Evolutionary conservation across 2,329 filamentous ascomycete species (phyloP).

Genomic region (Nemania serpens): DNA sequence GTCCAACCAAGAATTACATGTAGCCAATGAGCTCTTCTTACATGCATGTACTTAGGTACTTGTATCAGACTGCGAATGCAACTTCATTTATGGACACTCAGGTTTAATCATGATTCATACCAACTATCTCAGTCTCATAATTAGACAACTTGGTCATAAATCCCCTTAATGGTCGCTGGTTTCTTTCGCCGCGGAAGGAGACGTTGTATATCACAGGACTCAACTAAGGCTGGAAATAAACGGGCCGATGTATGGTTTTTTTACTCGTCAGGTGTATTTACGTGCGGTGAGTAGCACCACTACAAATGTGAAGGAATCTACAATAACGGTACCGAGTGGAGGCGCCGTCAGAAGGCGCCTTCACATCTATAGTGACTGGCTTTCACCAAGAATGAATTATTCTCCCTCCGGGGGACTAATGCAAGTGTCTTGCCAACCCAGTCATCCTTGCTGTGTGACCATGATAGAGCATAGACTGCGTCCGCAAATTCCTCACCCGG

Average conservation of each 20-base stretch:
- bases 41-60: no score
- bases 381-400: conserved; percentile 35
- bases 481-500: conserved; percentile 15
- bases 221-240: not conserved
- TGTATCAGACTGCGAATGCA: no score
- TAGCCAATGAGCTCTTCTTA: no score
- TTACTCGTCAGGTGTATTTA: conserved; percentile 29
- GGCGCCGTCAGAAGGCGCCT: conserved; percentile 26
- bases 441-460: conserved; percentile 18
- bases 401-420: conserved; percentile 23
- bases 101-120: no score
- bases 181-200: no score
- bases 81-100: no score
- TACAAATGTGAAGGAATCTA: conserved; percentile 24
- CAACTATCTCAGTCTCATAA: no score
- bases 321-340: conserved; percentile 26
- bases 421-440: conserved; percentile 19
- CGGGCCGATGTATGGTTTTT: not conserved
- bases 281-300: conserved; percentile 27
- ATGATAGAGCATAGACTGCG: conserved; percentile 10
- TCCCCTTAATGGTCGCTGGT: no score
- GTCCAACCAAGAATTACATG: no score
- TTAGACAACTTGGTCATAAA: no score
- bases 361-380: conserved; percentile 30
- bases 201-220: not conserved